Base-by-base conservation (phyloP, 176 grass and related monocot genomes). In the Bolboschoenus planiculmis region DNA sequence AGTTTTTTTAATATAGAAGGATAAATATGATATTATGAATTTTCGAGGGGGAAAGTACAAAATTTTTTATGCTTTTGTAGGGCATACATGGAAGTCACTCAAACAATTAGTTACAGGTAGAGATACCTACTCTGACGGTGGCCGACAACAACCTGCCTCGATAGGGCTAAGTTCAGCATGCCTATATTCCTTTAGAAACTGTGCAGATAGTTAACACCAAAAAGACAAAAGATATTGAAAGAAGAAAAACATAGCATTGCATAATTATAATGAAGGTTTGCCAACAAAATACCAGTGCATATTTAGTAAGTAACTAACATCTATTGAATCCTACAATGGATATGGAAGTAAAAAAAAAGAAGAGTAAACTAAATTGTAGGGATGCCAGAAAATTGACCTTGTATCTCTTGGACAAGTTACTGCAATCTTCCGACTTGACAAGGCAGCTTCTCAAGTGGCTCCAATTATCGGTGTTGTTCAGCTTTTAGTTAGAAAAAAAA, bases 351-450 rank as follows among this genome's bases (percentile, higher is more conserved):
- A 7, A 68, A 39, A 18, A 34, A 3, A 14, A 23, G n/a, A 33
- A 0, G 15, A 42, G 23, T 78, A 55, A 78, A 40, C n/a, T 56
- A 86, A 64, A 60, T 81, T 4, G 55, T 6, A 72, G 27, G 78
- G 63, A 34, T 15, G 42, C 8, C 20, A 34, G 80, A 27, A 53
- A 33, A 81, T 1, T 53, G 33, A 99, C 96, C 92, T 95, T 95
- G 80, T 91, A 99, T 99, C 63, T 88, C 86, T 93, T 99, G 40
- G 96, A 90, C 80, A 99, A 47, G 81, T 72, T 84, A 87, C 85
- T 95, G 83, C 96, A 99, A 68, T 95, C 92, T 2, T 95, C 92
- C 13, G 90, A 90, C 47, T 99, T 99, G 84, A 99, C 92, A 51
- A 99, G 89, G 70, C 96, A 99, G 56, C 96, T 91, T 91, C 74